A percentile compares a stretch with the other conserved stretches of the same genome.
These are phyloP conservation scores for Globisporangium sylvaticum DNA, from an alignment of 352 stramenopile species.

Conservation along the genomic window DNA sequence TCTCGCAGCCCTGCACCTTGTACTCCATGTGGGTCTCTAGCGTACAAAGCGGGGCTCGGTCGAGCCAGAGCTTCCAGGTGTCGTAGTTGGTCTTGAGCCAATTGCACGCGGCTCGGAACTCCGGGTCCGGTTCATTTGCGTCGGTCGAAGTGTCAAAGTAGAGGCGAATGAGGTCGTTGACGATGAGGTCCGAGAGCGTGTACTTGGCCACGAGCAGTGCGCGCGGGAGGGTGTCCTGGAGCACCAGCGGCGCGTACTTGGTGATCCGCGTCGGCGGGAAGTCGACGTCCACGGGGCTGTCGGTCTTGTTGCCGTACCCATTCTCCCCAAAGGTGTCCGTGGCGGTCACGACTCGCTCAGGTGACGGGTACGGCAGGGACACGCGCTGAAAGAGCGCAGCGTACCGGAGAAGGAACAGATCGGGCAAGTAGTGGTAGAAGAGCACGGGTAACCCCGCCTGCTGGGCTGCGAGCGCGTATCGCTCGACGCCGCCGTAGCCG, in stretches of 20 bases:
- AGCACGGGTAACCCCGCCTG: constrained; percentile 22
- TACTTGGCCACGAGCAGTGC: constrained; percentile 29
- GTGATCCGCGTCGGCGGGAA: constrained; percentile 29
- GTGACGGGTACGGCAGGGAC: constrained; percentile 28
- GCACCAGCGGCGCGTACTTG: constrained; percentile 26
- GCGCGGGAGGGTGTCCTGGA: constrained; percentile 9
- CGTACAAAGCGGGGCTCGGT: constrained; percentile 27
- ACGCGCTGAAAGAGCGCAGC: constrained; percentile 38
- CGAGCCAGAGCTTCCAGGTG: constrained; percentile 40
- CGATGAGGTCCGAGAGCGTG: constrained; percentile 28
- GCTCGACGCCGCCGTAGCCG: constrained; percentile 30
- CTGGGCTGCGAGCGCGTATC: constrained; percentile 32
- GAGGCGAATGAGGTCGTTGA: constrained; percentile 31
- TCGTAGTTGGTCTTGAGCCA: constrained; percentile 55
- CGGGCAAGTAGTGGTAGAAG: constrained; percentile 57
- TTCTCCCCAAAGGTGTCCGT: constrained; percentile 44
- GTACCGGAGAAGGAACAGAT: constrained; percentile 39
- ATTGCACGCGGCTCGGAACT: constrained; percentile 39
- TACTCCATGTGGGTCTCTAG: constrained; percentile 27
- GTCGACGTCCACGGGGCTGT: constrained; percentile 44
- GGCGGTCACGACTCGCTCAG: constrained; percentile 25
- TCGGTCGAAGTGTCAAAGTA: constrained; percentile 19
- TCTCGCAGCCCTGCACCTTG: constrained; percentile 22
- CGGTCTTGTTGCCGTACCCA: constrained; percentile 36
- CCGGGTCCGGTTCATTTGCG: constrained; percentile 18